Evolutionary conservation across 306 rosid genomes (phyloP), one percentile per base, ranked within the genome.

Genomic region (Castanea sativa): DNA sequence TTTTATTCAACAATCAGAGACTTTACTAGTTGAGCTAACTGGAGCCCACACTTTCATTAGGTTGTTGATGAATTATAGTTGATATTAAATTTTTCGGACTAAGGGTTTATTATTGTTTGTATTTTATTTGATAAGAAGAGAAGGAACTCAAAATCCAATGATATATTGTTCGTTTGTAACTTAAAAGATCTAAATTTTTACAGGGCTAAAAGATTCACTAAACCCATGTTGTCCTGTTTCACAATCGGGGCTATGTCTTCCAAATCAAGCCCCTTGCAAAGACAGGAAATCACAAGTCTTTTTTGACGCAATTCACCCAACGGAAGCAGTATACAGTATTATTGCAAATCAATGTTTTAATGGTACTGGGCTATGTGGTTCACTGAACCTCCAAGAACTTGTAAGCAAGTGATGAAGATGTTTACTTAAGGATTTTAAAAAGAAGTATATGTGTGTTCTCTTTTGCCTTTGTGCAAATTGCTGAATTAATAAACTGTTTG

Each of bases 211-310:
- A 3, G 74, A 70, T 70, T 20, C 74, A 70, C 12, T 18, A 18
- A 70, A 70, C 12, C 74, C 74, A 21, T 70, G 74, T 23, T 70
- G 74, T 70, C 4, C 32, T 4, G 57, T 70, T 38, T 70, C 58
- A 43, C 14, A 43, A 20, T 43, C 11, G 12, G 32, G 55, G 33
- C 1, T 35, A 12, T 70, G 74, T 16, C 15, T 70, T 41, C 74
- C 74, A 41, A 70, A 45, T 25, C 49, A 43, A 45, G 55, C 19
- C 3, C 32, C 74, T 2, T 70, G 74, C 58, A 19, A 5, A 38
- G 56, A 45, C 19, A 43, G 74, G 32, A 20, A 70, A 5, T 11
- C 56, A 5, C 35, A 21, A 20, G 74, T 5, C 74, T 38, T 38
- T 21, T 70, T 70, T 10, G 74, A 70, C 20, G 56, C 33, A 45